Evolutionary conservation across 257 asterid genomes (phyloP).

Genomic region (Solanum corneliomulleri): DNA sequence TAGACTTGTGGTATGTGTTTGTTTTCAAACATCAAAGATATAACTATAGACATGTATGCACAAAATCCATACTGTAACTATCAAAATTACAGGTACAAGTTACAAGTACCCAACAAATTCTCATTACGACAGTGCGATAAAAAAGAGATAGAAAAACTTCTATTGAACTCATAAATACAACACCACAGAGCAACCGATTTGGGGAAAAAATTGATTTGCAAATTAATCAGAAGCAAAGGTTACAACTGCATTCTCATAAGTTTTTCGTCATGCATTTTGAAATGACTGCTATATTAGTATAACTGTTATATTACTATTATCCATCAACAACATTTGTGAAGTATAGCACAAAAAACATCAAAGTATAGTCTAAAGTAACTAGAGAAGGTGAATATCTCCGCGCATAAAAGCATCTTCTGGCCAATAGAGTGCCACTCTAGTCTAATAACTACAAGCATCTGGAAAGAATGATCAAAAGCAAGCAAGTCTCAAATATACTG

Average conservation of each 20-base stretch:
- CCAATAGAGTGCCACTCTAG: conserved; percentile 55
- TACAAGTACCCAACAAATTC: not conserved
- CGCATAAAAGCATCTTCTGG: conserved; percentile 66
- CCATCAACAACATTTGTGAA: not conserved
- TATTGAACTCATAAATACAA: not conserved
- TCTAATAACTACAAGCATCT: conserved; percentile 86
- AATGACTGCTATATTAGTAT: not conserved
- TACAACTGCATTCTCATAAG: not conserved
- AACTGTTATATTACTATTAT: not conserved
- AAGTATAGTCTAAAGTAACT: conserved; percentile 21
- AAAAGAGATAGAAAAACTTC: not conserved
- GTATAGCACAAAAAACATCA: not conserved
- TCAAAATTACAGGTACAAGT: not conserved
- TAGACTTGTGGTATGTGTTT: not conserved
- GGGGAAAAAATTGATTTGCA: not conserved
- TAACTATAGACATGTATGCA: not conserved
- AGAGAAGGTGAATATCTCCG: conserved; percentile 72
- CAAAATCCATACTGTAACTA: not conserved
- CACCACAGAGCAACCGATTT: not conserved
- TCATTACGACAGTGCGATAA: not conserved
- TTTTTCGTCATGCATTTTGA: not conserved
- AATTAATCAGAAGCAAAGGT: not conserved
- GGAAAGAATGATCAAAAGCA: not conserved
- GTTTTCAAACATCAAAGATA: not conserved
- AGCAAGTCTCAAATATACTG: not conserved